These are phyloP conservation scores for Podaxis rugospora DNA, from an alignment of 768 basidiomycete genomes.

Conservation along the genomic window DNA sequence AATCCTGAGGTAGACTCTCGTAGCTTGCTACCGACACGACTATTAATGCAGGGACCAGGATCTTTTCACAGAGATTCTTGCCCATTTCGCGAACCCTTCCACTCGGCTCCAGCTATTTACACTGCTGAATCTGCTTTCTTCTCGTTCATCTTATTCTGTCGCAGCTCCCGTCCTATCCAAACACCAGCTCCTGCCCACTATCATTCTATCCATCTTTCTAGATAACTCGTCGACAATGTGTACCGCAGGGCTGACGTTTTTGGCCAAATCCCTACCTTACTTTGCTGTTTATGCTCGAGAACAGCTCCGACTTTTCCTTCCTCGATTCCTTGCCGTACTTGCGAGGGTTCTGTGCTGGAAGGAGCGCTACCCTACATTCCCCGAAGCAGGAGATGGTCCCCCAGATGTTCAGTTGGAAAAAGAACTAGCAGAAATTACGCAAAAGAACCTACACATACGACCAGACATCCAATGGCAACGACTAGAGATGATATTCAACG, in stretches of 20 bases:
- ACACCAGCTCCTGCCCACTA: slow-evolving; percentile 59
- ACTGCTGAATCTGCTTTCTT: slow-evolving; percentile 60
- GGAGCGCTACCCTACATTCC: slow-evolving; percentile 34
- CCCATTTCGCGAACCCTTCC: slow-evolving; percentile 54
- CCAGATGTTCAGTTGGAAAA: slow-evolving; percentile 33
- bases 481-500: slow-evolving; percentile 56
- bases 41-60: slow-evolving; percentile 38
- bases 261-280: slow-evolving; percentile 72
- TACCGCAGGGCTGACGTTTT: slow-evolving; percentile 54
- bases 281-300: slow-evolving; percentile 61
- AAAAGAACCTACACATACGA: slow-evolving; percentile 37
- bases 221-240: slow-evolving; percentile 74
- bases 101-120: slow-evolving; percentile 67
- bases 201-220: slow-evolving; percentile 65
- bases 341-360: slow-evolving; percentile 77
- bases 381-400: slow-evolving; percentile 25
- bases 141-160: slow-evolving; percentile 45
- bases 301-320: slow-evolving; percentile 55
- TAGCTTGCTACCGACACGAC: background rate
- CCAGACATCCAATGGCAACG: slow-evolving; percentile 64
- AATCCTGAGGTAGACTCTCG: slow-evolving; percentile 52
- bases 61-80: slow-evolving; percentile 62
- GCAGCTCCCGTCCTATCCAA: slow-evolving; percentile 47
- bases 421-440: slow-evolving; percentile 34
- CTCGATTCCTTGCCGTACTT: slow-evolving; percentile 61